Evolutionary conservation across 305 asterid genomes (phyloP).

Genomic region (Rubia balearica): DNA sequence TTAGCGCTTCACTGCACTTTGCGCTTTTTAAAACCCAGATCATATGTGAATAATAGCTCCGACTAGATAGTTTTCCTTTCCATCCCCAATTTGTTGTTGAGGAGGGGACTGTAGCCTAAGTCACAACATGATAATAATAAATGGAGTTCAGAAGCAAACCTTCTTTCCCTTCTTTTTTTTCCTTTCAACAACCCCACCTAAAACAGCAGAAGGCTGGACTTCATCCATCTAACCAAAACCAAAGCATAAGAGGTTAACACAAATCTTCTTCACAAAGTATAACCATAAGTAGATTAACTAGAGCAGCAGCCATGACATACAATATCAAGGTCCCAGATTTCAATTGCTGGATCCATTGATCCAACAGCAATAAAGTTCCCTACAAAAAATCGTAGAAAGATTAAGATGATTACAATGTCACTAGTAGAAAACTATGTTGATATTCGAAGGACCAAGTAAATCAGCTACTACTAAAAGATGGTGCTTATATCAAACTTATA

Average conservation of each 20-base stretch:
- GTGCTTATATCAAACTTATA: not conserved
- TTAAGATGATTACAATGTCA: not conserved
- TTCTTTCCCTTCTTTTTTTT: constrained; percentile 68
- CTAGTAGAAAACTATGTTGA: not conserved
- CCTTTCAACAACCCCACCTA: constrained; percentile 71
- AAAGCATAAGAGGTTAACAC: constrained; percentile 16
- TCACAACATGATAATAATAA: not conserved
- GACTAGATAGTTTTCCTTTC: not conserved
- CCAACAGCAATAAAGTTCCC: constrained; percentile 91
- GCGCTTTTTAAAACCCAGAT: too few relatives aligned
- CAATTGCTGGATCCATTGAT: constrained; percentile 89
- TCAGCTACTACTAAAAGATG: not conserved
- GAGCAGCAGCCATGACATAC: constrained; percentile 42
- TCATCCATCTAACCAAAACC: constrained; percentile 63
- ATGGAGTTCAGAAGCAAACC: constrained; percentile 34
- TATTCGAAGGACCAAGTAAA: not conserved
- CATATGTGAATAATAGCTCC: not conserved
- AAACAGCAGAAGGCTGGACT: constrained; percentile 65
- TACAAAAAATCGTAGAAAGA: constrained; percentile 17
- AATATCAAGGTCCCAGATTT: constrained; percentile 94
- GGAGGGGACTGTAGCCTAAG: not conserved
- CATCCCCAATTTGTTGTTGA: not conserved
- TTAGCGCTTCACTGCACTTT: too few relatives aligned
- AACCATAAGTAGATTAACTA: constrained; percentile 3
- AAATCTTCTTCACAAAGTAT: constrained; percentile 6